Evolutionary conservation across 257 asterid genomes (phyloP), one percentile per base, ranked within the genome.

Genomic region (Penstemon newberryi): DNA sequence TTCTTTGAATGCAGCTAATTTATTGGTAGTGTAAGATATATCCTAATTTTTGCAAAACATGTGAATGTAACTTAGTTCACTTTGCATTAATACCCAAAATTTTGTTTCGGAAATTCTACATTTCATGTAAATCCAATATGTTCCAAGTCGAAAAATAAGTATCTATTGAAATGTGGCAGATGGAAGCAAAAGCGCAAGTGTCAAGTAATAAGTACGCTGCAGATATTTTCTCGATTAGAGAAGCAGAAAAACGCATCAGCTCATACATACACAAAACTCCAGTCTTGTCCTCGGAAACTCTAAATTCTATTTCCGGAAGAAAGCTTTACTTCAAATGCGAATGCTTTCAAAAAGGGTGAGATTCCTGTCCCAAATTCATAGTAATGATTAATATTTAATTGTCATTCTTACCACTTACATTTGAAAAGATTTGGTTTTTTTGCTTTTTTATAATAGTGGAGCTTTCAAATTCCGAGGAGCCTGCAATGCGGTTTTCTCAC

Each of bases 321-420:
- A 88, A 84, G 46, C 80, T 92, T 59, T 77, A 83, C 83, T 87
- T 90, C 52, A 93, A 90, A 80, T 88, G 97, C 70, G 98, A 93
- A 86, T 86, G 91, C 72, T 90, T 90, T 54, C 98, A 93, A 81
- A 93, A 93, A 80, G 98, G 98, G 98, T 93, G 79, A 84, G 93
- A 67, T 45, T 56, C 36, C 60, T 18, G 6, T 45, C 60, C 6
- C 18, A n/a, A 39, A 66, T 18, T 36, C 5, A n/a, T 56, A 47
- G 12, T 4, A n/a, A 12, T 60, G 5, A 47, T 58, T 13, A 19
- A 47, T 12, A 25, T n/a, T n/a, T n/a, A n/a, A 51, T 45, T 53
- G 37, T 8, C 39, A 57, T 46, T 63, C 47, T 4, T 4, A 2
- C 19, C 4, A 2, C 56, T 40, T n/a, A 7, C 13, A 43, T 73